Evolutionary conservation across 306 rosid species (phyloP), one percentile per base, ranked within the genome.

Genomic region (Cucumis melo): DNA sequence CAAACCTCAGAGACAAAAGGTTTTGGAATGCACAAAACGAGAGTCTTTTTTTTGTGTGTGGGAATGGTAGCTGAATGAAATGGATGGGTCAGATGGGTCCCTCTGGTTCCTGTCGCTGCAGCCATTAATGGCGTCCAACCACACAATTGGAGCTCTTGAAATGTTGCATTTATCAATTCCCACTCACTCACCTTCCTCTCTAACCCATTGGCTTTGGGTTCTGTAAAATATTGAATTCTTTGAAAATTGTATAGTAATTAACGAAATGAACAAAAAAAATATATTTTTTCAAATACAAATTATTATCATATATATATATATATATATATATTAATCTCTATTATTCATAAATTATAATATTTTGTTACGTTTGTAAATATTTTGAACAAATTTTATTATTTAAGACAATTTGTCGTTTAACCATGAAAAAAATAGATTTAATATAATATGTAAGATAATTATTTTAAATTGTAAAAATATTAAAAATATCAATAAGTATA

Each of bases 81-180:
- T 32, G 36, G 36, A 66, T 66, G 73, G 51, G 19, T 39, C 53
- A 44, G 55, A 68, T 68, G 74, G 74, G 56, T 42, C 74, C 74
- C 74, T 68, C 56, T 13, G 74, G 36, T 68, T 21, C n/a, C 16
- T 46, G 75, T 71, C 75, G 23, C 75, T 48, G 58, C 58, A 1
- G 56, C 59, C 76, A 71, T 71, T 71, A 48, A 71, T 71, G 59
- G 29, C 16, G 32, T 73, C 77, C 62, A 73, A 51, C 77, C 77
- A 51, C 44, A 73, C 60, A 73, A 72, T 48, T 46, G 10, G 38
- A 72, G 60, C 75, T 46, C 36, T 42, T 70, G 4, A 7, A 13
- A 23, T 44, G 57, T 13, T 46, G 14, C 32, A 46, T 68, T 68
- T 44, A 70, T 70, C 75, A 24, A 10, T 23, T 70, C 8, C 13